These are phyloP conservation scores for Earliella scabrosa DNA, from an alignment of 1,284 basidiomycete species.

Conservation along the genomic window DNA sequence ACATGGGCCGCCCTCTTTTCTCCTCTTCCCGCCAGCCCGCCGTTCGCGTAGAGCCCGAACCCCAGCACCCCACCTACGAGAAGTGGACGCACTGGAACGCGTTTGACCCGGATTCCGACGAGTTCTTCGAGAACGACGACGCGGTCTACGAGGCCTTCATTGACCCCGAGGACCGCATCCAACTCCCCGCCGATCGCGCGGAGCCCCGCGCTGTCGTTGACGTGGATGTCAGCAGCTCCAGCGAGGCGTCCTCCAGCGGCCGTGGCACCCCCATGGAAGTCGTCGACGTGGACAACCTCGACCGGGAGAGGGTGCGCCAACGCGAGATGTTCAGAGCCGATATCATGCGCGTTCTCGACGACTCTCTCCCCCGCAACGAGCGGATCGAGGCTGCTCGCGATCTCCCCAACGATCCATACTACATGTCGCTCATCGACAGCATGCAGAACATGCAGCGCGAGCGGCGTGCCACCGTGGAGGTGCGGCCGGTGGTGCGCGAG, in stretches of 20 bases:
- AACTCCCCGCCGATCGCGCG: constrained; percentile 16
- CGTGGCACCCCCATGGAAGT: constrained; percentile 41
- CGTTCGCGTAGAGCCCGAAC: constrained; percentile 55
- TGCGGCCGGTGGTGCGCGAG: constrained; percentile 13
- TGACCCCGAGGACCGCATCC: constrained; percentile 38
- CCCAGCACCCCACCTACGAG: constrained; percentile 45
- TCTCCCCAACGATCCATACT: constrained; percentile 11
- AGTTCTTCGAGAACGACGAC: constrained; percentile 62
- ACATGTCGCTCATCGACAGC: constrained; percentile 15
- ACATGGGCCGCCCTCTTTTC: constrained; percentile 73
- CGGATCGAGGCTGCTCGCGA: constrained; percentile 17
- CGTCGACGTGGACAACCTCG: constrained; percentile 42
- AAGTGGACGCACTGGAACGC: constrained; percentile 69
- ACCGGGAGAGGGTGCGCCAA: not conserved
- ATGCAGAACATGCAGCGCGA: constrained; percentile 8
- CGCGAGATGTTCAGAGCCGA: constrained; percentile 3
- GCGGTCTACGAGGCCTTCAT: constrained; percentile 73
- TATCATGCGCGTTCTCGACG: constrained; percentile 32
- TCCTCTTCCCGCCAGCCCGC: constrained; percentile 52
- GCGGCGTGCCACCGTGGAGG: not conserved
- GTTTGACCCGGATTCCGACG: constrained; percentile 82
- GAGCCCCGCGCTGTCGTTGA: constrained; percentile 7
- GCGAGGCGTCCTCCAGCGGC: constrained; percentile 36
- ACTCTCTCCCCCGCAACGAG: constrained; percentile 13
- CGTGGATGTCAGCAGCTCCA: constrained; percentile 27